Evolutionary conservation across 225 moss, liverwort and hornwort genomes (phyloP).

Genomic region (Pseudisothecium myosuroides): DNA sequence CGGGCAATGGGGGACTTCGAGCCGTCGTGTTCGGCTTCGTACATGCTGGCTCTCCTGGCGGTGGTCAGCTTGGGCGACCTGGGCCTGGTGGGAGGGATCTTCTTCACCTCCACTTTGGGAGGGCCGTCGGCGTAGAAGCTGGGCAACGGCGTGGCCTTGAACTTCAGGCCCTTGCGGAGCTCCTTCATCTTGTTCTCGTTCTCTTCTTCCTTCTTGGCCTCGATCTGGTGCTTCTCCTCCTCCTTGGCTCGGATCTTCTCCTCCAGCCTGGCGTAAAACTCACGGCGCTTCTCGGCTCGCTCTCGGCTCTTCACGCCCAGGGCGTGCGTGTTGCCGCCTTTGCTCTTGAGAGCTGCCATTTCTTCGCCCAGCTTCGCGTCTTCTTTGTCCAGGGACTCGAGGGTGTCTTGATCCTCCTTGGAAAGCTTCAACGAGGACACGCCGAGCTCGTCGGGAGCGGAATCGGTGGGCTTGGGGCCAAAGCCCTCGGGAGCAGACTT

Average conservation of each 20-base stretch:
- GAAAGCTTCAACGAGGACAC: conserved; percentile 13
- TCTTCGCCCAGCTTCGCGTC: conserved; percentile 43
- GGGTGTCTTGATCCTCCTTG: conserved; percentile 41
- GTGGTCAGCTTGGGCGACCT: conserved; percentile 37
- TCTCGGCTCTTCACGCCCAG: conserved; percentile 45
- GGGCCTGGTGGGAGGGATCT: conserved; percentile 29
- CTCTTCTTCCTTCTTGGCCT: conserved; percentile 38
- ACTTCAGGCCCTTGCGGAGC: conserved; percentile 35
- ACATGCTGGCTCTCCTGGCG: conserved; percentile 30
- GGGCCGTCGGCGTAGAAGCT: conserved; percentile 42
- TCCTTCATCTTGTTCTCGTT: conserved; percentile 43
- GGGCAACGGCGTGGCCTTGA: conserved; percentile 41
- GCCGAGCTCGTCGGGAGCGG: not conserved
- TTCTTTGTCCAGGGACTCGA: conserved; percentile 28
- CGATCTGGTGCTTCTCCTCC: conserved; percentile 38
- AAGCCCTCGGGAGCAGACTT: not conserved
- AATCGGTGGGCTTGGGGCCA: not conserved
- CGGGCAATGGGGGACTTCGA: conserved; percentile 32
- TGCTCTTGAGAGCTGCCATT: conserved; percentile 63
- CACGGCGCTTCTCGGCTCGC: conserved; percentile 41
- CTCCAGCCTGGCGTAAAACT: conserved; percentile 37
- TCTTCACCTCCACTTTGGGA: conserved; percentile 44
- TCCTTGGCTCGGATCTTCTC: conserved; percentile 42
- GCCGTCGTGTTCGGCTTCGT: conserved; percentile 44
- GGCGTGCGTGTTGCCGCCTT: conserved; percentile 52